Percentiles rank a stretch among this genome's conserved stretches.
Conservation (phyloP, 1,284 basidiomycete genomes). For the Fomitopsis palustris region DNA sequence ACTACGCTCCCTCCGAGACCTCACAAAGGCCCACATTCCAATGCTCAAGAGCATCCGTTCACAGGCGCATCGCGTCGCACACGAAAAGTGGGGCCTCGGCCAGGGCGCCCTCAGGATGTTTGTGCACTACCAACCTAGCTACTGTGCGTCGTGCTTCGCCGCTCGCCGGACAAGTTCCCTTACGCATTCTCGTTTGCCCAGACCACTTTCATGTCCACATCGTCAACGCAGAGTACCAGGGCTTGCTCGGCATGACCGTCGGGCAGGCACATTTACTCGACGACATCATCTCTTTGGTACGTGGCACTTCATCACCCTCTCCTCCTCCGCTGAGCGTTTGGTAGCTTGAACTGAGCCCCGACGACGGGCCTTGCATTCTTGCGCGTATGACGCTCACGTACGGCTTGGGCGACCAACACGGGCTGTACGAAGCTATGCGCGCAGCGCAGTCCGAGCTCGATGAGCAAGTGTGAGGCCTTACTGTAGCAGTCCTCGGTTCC, state of each 20-base stretch:
- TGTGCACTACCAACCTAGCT: constrained; percentile 94
- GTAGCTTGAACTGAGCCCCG: constrained; percentile 59
- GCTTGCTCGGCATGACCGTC: constrained; percentile 70
- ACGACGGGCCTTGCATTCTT: constrained; percentile 48
- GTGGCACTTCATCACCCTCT: constrained; percentile 23
- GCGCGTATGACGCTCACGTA: constrained; percentile 80
- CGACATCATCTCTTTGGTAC: constrained; percentile 81
- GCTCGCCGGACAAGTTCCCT: no score
- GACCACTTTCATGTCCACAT: constrained; percentile 97
- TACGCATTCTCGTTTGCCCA: constrained; percentile 30
- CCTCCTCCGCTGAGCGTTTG: not conserved
- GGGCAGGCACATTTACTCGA: constrained; percentile 94
- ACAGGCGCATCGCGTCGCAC: constrained; percentile 50
- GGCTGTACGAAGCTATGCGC: constrained; percentile 50
- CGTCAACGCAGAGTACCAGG: constrained; percentile 71
- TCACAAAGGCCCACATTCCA: constrained; percentile 59
- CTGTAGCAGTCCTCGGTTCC: no score
- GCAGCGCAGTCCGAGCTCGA: constrained; percentile 27
- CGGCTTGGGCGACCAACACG: constrained; percentile 78
- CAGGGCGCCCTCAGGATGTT: constrained; percentile 72
- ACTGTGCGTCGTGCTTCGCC: constrained; percentile 60
- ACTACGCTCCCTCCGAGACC: constrained; percentile 71
- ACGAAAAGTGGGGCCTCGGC: constrained; percentile 60
- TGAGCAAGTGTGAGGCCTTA: not conserved
- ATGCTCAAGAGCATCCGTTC: constrained; percentile 68